Percentiles rank a stretch among this genome's conserved stretches.
phyloP scores from a whole-genome alignment of 2,329 filamentous ascomycete species.

The Xylariaceae sp. region DNA sequence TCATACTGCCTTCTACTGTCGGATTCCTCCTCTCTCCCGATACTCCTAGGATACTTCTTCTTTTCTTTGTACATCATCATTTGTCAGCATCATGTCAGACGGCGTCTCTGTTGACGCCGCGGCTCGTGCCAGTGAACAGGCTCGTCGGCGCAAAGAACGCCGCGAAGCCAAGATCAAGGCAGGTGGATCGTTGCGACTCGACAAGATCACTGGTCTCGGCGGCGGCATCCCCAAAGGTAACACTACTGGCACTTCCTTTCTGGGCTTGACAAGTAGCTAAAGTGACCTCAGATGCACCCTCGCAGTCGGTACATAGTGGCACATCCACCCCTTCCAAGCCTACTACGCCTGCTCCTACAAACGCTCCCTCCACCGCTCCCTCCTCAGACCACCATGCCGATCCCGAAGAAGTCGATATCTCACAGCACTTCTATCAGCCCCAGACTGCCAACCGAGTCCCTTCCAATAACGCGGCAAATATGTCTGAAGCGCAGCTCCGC shows the following conservation, averaged over 20 bases:
- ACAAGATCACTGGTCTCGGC: constrained; percentile 70
- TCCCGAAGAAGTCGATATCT: constrained; percentile 76
- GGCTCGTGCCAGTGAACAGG: constrained; percentile 58
- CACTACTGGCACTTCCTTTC: constrained; percentile 3
- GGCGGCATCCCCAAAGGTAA: constrained; percentile 50
- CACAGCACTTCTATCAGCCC: constrained; percentile 65
- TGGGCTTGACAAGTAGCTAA: background rate
- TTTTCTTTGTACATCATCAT: background rate
- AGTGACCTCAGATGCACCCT: constrained; percentile 29
- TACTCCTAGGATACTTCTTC: background rate
- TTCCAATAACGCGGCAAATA: constrained; percentile 31
- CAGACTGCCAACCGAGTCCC: constrained; percentile 39
- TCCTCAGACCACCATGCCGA: constrained; percentile 46
- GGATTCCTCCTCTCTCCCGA: too few species aligned
- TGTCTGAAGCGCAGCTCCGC: constrained; percentile 58
- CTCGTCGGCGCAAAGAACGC: constrained; percentile 72
- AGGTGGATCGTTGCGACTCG: constrained; percentile 65
- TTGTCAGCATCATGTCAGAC: constrained; percentile 24
- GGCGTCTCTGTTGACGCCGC: constrained; percentile 33
- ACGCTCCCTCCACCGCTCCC: constrained; percentile 31
- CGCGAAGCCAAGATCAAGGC: constrained; percentile 75
- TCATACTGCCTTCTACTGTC: too few species aligned
- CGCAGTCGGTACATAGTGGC: constrained; percentile 25
- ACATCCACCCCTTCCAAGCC: constrained; percentile 5
- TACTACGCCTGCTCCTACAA: constrained; percentile 18